phyloP scores from a whole-genome alignment of 116 monocot genomes.

The Dioscorea cayenensis region DNA sequence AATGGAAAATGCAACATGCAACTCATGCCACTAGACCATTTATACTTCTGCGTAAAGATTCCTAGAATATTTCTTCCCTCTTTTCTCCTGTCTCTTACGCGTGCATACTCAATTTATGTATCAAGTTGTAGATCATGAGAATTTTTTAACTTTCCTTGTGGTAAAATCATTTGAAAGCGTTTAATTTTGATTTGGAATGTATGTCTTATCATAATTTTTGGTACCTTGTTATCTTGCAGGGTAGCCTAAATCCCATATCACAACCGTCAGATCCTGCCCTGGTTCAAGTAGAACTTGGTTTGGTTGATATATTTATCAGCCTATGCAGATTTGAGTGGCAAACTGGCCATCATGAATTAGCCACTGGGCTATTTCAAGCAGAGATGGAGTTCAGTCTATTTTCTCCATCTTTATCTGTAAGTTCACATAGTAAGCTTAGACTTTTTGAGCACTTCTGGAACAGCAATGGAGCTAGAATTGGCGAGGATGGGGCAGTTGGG shows the following conservation, averaged over 20 bases:
- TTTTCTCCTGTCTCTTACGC: too few species aligned
- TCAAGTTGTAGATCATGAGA: too few species aligned
- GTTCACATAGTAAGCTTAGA: slow-evolving; percentile 61
- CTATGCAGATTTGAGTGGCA: slow-evolving; percentile 98
- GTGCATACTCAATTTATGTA: too few species aligned
- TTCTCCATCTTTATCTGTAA: slow-evolving; percentile 65
- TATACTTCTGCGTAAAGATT: too few species aligned
- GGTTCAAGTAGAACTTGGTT: slow-evolving; percentile 59
- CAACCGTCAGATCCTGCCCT: slow-evolving; percentile 32
- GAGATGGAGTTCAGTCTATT: slow-evolving; percentile 87
- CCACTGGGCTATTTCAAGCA: slow-evolving; percentile 87
- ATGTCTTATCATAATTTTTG: background rate
- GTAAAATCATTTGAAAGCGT: background rate
- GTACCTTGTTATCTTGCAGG: slow-evolving; percentile 24
- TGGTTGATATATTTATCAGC: slow-evolving; percentile 80
- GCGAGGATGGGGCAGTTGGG: slow-evolving; percentile 78
- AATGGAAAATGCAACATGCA: too few species aligned
- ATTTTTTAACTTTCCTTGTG: too few species aligned
- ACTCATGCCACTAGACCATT: too few species aligned
- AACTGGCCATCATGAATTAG: slow-evolving; percentile 78
- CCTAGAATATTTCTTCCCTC: too few species aligned
- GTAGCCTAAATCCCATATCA: slow-evolving; percentile 6
- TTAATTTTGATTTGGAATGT: background rate
- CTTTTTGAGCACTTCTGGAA: slow-evolving; percentile 98
- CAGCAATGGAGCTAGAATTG: slow-evolving; percentile 68